A percentile compares a stretch with the other conserved stretches of the same genome.
These are phyloP conservation scores for Serendipita sp. DNA, from an alignment of 768 basidiomycete species.

Conservation along the genomic window DNA sequence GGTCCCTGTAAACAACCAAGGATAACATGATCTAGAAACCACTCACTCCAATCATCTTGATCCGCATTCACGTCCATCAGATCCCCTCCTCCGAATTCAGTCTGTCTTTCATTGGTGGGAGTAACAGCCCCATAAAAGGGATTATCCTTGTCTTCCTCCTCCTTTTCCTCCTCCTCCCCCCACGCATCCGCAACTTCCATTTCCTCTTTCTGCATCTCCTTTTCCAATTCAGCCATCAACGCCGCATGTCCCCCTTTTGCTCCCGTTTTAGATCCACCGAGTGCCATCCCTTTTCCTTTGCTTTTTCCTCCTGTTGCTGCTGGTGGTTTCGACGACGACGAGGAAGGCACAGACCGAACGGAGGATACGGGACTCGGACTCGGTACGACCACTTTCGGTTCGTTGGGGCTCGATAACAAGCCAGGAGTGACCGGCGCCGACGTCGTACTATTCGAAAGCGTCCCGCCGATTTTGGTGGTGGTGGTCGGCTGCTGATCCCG, in stretches of 20 bases:
- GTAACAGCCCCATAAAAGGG: slow-evolving; percentile 6
- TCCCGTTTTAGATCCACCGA: slow-evolving; percentile 30
- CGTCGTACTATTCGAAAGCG: not conserved
- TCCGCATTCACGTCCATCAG: slow-evolving; percentile 91
- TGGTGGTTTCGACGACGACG: slow-evolving; percentile 13
- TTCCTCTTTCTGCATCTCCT: slow-evolving; percentile 34
- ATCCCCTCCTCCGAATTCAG: slow-evolving; percentile 65
- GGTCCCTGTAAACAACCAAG: not conserved
- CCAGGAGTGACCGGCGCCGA: slow-evolving; percentile 4
- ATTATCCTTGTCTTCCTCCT: too few relatives aligned
- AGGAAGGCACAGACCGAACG: not conserved
- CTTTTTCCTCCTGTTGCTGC: too few relatives aligned
- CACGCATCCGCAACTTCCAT: slow-evolving; percentile 23
- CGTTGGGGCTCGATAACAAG: slow-evolving; percentile 7
- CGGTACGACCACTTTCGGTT: not conserved
- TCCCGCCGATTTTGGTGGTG: not conserved
- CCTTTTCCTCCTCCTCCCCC: slow-evolving; percentile 16
- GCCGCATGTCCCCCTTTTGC: slow-evolving; percentile 27
- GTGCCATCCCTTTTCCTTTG: slow-evolving; percentile 48
- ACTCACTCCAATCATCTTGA: slow-evolving; percentile 85
- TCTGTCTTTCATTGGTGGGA: slow-evolving; percentile 17
- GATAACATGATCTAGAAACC: too few relatives aligned
- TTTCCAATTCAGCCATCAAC: slow-evolving; percentile 40
- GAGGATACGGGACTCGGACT: not conserved
- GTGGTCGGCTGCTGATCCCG: too few relatives aligned